These are phyloP conservation scores for Alternaria arbusti DNA, from an alignment of 2,329 filamentous ascomycete genomes.

Conservation along the genomic window DNA sequence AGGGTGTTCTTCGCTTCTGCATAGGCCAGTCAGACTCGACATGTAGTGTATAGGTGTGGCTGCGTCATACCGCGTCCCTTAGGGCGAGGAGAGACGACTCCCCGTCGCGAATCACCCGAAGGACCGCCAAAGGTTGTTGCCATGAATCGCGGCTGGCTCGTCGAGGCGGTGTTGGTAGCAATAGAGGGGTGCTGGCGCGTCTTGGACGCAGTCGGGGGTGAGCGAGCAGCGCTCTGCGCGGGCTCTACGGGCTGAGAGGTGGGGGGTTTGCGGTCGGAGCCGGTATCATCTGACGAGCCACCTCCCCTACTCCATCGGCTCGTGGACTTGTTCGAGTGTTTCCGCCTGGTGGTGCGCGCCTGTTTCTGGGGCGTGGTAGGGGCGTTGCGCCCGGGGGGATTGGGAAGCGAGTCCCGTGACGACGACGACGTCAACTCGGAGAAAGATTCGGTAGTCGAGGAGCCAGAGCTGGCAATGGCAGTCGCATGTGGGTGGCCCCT, in stretches of 20 bases:
- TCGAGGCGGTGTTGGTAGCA: constrained; percentile 21
- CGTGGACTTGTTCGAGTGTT: constrained; percentile 32
- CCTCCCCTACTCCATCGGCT: constrained; percentile 40
- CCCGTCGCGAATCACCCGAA: constrained; percentile 50
- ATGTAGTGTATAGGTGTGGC: constrained; percentile 1
- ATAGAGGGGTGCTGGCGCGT: constrained; percentile 22
- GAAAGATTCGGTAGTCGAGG: constrained; percentile 29
- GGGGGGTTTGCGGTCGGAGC: constrained; percentile 31
- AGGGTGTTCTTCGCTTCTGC: constrained; percentile 81
- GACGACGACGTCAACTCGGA: constrained; percentile 42
- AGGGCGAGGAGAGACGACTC: constrained; percentile 51
- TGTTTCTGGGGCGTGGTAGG: constrained; percentile 36
- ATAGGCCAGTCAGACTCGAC: constrained; percentile 27
- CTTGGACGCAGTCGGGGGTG: constrained; percentile 26
- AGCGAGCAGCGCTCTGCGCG: constrained; percentile 19
- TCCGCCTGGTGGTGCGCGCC: constrained; percentile 33
- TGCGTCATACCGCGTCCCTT: constrained; percentile 51
- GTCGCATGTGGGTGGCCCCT: constrained; percentile 36
- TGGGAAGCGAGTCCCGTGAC: constrained; percentile 38
- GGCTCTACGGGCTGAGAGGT: constrained; percentile 26
- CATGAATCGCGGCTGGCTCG: constrained; percentile 41
- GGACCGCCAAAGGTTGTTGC: constrained; percentile 45
- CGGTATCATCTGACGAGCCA: constrained; percentile 38
- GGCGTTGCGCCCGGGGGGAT: constrained; percentile 28
- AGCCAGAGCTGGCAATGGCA: constrained; percentile 31